phyloP scores from a whole-genome alignment of 2,329 filamentous ascomycete genomes.

The Arthrobotrys musiformis region DNA sequence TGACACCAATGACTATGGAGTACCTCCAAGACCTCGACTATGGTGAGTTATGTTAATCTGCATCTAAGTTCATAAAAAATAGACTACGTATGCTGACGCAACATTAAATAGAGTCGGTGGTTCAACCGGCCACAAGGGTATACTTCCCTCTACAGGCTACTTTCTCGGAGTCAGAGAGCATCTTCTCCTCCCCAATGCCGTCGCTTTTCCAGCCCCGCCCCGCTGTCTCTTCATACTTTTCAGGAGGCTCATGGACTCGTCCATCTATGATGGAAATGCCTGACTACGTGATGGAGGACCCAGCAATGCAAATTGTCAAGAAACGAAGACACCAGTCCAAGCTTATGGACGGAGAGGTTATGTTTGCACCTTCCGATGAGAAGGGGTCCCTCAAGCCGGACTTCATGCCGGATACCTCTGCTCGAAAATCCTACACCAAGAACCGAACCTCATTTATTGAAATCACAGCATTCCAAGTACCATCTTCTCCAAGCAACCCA shows the following conservation, averaged over 20 bases:
- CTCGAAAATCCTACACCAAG: constrained; percentile 42
- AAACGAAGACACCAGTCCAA: constrained; percentile 53
- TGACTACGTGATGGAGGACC: constrained; percentile 48
- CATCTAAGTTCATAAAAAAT: neutral
- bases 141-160: constrained; percentile 53
- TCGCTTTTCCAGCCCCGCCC: constrained; percentile 46
- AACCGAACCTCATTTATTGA: constrained; percentile 51
- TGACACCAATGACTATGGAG: constrained; percentile 54
- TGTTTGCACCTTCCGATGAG: constrained; percentile 28
- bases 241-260: constrained; percentile 36
- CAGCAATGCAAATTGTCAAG: constrained; percentile 53
- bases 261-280: constrained; percentile 43
- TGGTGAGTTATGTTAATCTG: constrained; percentile 18
- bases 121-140: constrained; percentile 52
- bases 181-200: constrained; percentile 51
- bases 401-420: constrained; percentile 33
- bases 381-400: constrained; percentile 39
- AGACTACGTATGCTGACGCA: constrained; percentile 13
- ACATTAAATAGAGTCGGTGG: constrained; percentile 42
- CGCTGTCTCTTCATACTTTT: constrained; percentile 40
- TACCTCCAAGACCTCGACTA: constrained; percentile 55
- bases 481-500: constrained; percentile 30
- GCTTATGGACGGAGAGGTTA: constrained; percentile 40
- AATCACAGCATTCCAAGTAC: constrained; percentile 54
- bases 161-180: constrained; percentile 49